Evolutionary conservation across 257 asterid species (phyloP), one percentile per base, ranked within the genome.

Genomic region (Petrea volubilis): DNA sequence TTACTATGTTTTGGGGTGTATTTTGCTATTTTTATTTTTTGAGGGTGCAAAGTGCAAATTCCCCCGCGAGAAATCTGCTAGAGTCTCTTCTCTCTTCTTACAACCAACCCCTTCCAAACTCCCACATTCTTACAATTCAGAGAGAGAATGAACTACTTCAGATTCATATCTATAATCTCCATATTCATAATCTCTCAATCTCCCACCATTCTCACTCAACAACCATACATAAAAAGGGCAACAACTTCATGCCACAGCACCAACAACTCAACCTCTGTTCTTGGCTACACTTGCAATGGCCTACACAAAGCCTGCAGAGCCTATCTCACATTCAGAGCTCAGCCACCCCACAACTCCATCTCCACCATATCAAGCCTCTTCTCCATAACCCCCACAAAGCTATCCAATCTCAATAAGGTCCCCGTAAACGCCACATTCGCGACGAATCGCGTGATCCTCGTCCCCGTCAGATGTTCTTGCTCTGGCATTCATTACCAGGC

Each of bases 231-330:
- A 34, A 2, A 85, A 21, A 13, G 10, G 7, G 80, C 56, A 10
- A 57, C 72, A 2, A 63, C 78, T 14, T 8, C 0, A 17, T 87
- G 93, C 70, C 31, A 3, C 60, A 28, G 2, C 78, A 40, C 43
- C 13, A 73, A 80, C 33, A 71, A 68, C 43, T 75, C 96, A 6
- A 70, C 83, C 20, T 78, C 97, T 29, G 86, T 60, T 61, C 83
- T 87, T 21, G 97, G 98, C 36, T 94, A 94, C 73, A 53, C 73
- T 53, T 91, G 98, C 83, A 94, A 94, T 65, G 98, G 96, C 63
- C 29, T 11, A 13, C 57, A 40, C 72, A 81, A 56, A 17, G 60
- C 55, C 28, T 94, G 97, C 77, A 88, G 79, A 67, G 43, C 99
- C 21, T 94, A 87, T 59, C 92, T 94, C 56, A 86, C 97, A 18